Evolutionary conservation across 768 basidiomycete genomes (phyloP).

Genomic region (Cantharellus anzutake): DNA sequence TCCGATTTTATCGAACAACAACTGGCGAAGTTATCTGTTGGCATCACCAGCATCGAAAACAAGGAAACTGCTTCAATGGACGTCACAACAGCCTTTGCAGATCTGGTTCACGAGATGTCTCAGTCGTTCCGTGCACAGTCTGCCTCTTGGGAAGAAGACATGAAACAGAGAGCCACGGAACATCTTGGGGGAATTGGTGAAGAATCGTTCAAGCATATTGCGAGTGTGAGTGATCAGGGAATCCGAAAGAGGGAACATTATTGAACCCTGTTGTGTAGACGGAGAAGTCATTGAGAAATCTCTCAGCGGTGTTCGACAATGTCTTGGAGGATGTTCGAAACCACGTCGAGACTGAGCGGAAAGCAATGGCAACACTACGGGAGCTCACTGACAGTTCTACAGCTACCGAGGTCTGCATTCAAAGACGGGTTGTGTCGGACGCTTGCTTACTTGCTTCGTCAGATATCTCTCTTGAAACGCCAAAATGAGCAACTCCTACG

Average conservation of each 20-base stretch:
- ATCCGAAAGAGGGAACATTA: no score
- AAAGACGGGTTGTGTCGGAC: background rate
- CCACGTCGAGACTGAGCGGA: slow-evolving; percentile 36
- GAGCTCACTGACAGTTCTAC: slow-evolving; percentile 10
- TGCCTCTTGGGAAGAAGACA: slow-evolving; percentile 32
- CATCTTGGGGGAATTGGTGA: slow-evolving; percentile 28
- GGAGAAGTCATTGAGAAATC: slow-evolving; percentile 28
- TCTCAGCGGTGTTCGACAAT: slow-evolving; percentile 40
- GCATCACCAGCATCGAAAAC: slow-evolving; percentile 33
- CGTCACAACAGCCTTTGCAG: slow-evolving; percentile 30
- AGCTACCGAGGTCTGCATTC: slow-evolving; percentile 11
- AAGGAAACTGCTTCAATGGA: slow-evolving; percentile 37
- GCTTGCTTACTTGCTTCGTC: background rate
- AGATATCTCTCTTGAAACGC: slow-evolving; percentile 37
- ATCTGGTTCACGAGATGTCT: slow-evolving; percentile 31
- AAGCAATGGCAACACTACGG: slow-evolving; percentile 25
- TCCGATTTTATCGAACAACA: slow-evolving; percentile 39
- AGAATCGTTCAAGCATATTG: slow-evolving; percentile 21
- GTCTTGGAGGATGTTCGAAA: slow-evolving; percentile 37
- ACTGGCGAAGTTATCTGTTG: slow-evolving; percentile 31
- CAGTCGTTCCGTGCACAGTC: slow-evolving; percentile 34
- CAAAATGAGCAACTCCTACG: slow-evolving; percentile 49
- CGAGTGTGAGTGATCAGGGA: slow-evolving; percentile 18
- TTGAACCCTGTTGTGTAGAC: slow-evolving; percentile 9
- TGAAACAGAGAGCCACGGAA: slow-evolving; percentile 32